Evolutionary conservation across 1,139 yeast genomes (phyloP).

Genomic region (Sugiyamaella novakii): DNA sequence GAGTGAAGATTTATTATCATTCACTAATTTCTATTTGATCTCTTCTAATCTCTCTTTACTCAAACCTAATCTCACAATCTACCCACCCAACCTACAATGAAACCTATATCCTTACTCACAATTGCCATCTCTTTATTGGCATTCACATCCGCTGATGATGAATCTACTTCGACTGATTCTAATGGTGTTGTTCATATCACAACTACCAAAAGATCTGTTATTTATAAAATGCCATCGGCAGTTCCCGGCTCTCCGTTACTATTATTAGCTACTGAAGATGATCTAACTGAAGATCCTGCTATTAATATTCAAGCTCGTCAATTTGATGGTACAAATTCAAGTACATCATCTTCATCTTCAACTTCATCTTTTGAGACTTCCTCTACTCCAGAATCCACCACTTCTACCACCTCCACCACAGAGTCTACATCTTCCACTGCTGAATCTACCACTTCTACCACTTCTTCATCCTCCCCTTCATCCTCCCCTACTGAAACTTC

Average conservation of each 20-base stretch:
- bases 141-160: conserved; percentile 6
- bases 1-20: too few species aligned
- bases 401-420: conserved; percentile 6
- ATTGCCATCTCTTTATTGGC: conserved; percentile 6
- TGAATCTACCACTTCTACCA: conserved; percentile 16
- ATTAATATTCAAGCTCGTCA: conserved; percentile 13
- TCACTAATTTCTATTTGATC: too few species aligned
- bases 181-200: conserved; percentile 16
- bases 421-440: background rate
- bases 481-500: conserved; percentile 9
- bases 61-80: too few species aligned
- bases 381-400: conserved; percentile 18
- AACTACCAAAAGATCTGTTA: conserved; percentile 18
- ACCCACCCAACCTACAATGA: too few species aligned
- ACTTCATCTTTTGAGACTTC: conserved; percentile 14
- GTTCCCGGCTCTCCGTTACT: conserved; percentile 17
- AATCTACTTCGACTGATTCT: conserved; percentile 4
- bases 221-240: conserved; percentile 20
- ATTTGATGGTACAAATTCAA: conserved; percentile 7
- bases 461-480: conserved; percentile 17
- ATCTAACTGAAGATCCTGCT: background rate
- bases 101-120: conserved; percentile 5
- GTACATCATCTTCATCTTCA: conserved; percentile 11
- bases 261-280: conserved; percentile 21
- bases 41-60: too few species aligned